phyloP scores from a whole-genome alignment of 2,329 filamentous ascomycete genomes.

The Monosporascus sp. region DNA sequence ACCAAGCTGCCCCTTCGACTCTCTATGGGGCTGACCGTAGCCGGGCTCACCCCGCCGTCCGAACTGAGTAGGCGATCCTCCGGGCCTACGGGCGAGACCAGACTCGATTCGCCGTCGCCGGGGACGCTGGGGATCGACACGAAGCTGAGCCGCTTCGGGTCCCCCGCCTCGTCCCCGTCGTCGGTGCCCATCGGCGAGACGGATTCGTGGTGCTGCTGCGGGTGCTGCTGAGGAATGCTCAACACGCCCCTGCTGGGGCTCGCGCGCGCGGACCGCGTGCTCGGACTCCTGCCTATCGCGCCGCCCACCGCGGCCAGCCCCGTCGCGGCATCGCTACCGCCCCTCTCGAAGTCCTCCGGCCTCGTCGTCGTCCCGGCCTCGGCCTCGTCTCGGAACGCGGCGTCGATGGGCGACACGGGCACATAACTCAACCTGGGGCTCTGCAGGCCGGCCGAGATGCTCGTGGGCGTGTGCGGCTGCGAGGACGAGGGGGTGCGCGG shows the following conservation, averaged over 20 bases:
- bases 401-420: slow-evolving; percentile 22
- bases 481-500: neutral
- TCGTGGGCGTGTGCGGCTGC: slow-evolving; percentile 2
- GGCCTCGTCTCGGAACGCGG: slow-evolving; percentile 12
- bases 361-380: neutral
- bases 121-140: slow-evolving; percentile 9
- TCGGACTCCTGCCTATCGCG: neutral
- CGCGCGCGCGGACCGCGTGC: neutral
- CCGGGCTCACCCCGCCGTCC: slow-evolving; percentile 5
- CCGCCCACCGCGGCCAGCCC: neutral
- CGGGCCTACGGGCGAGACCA: slow-evolving; percentile 18
- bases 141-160: slow-evolving; percentile 12
- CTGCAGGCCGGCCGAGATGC: slow-evolving; percentile 9
- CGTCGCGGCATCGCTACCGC: neutral
- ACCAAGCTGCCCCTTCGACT: slow-evolving; percentile 12
- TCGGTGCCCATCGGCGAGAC: slow-evolving; percentile 15
- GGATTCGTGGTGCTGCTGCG: slow-evolving; percentile 2
- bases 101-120: neutral
- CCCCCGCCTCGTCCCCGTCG: slow-evolving; percentile 6
- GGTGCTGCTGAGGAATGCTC: neutral
- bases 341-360: neutral
- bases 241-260: neutral
- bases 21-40: slow-evolving; percentile 17
- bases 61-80: neutral
- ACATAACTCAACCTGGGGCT: slow-evolving; percentile 18